Conservation (phyloP, 2,329 filamentous ascomycete genomes). For the Tolypocladium pustulatum region DNA sequence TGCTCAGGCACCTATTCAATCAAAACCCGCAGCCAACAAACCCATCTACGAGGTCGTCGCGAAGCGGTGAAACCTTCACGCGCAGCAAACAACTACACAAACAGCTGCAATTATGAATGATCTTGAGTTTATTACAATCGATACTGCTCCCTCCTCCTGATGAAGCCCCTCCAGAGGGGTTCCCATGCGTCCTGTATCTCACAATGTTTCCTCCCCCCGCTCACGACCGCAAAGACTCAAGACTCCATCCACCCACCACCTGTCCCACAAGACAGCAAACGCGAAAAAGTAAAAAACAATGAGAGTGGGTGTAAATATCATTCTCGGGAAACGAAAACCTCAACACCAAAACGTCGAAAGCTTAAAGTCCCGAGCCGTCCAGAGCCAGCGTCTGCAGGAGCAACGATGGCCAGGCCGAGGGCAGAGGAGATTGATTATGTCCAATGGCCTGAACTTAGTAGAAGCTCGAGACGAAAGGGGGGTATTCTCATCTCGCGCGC, state of each 20-base stretch:
- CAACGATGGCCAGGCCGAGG: not conserved
- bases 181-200: not conserved
- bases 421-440: not conserved
- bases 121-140: slow-evolving; percentile 4
- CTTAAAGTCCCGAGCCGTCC: slow-evolving; percentile 1
- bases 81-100: not conserved
- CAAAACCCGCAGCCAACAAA: too few relatives aligned
- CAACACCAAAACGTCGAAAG: slow-evolving; percentile 1
- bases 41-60: too few relatives aligned
- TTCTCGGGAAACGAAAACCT: not conserved
- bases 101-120: not conserved
- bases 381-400: not conserved
- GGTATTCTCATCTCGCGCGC: not conserved
- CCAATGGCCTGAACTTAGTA: slow-evolving; percentile 1
- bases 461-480: slow-evolving; percentile 2
- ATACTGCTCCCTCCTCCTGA: not conserved
- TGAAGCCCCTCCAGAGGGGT: not conserved
- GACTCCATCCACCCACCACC: not conserved
- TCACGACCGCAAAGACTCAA: not conserved
- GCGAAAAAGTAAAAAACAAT: not conserved
- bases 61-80: not conserved
- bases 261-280: not conserved
- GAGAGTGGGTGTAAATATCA: not conserved
- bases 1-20: too few relatives aligned
- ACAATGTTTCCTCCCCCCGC: not conserved